phyloP scores from a whole-genome alignment of 441 rosid species.

The Populus hybrid region DNA sequence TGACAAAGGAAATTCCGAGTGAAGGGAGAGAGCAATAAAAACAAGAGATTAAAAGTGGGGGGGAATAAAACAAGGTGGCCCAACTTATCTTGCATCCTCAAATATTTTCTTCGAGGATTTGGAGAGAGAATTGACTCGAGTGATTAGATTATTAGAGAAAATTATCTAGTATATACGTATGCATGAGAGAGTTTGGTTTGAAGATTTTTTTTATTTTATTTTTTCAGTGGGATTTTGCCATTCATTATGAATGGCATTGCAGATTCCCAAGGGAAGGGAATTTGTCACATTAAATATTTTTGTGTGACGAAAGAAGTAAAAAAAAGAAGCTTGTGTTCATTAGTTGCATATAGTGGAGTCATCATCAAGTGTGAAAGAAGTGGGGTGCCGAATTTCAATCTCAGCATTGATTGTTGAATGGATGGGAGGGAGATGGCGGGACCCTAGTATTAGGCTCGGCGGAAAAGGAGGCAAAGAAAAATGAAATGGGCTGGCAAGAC shows the following conservation, averaged over 20 bases:
- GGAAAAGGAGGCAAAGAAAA: constrained; percentile 1
- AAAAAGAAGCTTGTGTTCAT: constrained; percentile 19
- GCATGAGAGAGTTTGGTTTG: constrained; percentile 37
- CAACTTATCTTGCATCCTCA: constrained; percentile 39
- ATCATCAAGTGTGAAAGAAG: constrained; percentile 30
- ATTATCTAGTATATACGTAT: constrained; percentile 24
- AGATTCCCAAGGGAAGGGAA: constrained; percentile 84
- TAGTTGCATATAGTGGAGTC: constrained; percentile 28
- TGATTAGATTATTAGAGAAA: constrained; percentile 18
- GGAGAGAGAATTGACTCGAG: constrained; percentile 40
- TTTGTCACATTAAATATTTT: constrained; percentile 25
- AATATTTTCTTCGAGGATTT: constrained; percentile 38
- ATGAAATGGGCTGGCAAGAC: constrained; percentile 17
- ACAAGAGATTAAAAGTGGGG: neutral
- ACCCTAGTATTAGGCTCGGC: constrained; percentile 27
- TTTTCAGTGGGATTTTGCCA: constrained; percentile 48
- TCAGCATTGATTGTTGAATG: constrained; percentile 40
- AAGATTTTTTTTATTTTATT: constrained; percentile 30
- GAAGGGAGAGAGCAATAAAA: constrained; percentile 9
- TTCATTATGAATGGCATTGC: constrained; percentile 49
- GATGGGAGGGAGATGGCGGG: constrained; percentile 37
- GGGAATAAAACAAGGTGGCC: constrained; percentile 26
- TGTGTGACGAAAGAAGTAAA: constrained; percentile 21
- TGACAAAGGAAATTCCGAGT: constrained; percentile 62
- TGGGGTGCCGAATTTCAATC: constrained; percentile 36